Evolutionary conservation across 441 rosid genomes (phyloP).

Genomic region (Arabidopsis lyrata): DNA sequence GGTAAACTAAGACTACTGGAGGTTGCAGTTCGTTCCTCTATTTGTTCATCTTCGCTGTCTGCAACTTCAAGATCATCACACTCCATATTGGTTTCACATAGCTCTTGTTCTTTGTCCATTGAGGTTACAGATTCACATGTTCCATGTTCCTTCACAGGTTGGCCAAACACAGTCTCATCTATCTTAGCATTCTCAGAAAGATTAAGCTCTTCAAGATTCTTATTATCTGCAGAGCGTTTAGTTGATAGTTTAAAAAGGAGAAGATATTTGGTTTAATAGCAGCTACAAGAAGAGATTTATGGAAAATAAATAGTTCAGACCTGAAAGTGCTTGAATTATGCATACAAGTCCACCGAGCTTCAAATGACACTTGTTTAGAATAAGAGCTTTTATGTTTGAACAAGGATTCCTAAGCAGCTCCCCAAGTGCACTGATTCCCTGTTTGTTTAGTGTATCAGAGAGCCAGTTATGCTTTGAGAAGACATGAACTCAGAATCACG

Average conservation of each 20-base stretch:
- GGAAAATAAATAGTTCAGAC: slow-evolving; percentile 46
- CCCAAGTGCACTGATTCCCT: slow-evolving; percentile 70
- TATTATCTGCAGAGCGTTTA: slow-evolving; percentile 57
- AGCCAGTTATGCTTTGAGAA: slow-evolving; percentile 8
- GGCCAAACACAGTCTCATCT: slow-evolving; percentile 40
- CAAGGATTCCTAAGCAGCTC: slow-evolving; percentile 66
- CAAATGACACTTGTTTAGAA: slow-evolving; percentile 76
- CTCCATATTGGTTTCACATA: slow-evolving; percentile 51
- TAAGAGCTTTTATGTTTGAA: slow-evolving; percentile 68
- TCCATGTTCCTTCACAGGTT: slow-evolving; percentile 32
- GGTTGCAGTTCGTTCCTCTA: slow-evolving; percentile 52
- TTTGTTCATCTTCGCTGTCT: slow-evolving; percentile 84
- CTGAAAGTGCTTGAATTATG: slow-evolving; percentile 77
- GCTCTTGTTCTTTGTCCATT: slow-evolving; percentile 34
- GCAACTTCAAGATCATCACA: slow-evolving; percentile 71
- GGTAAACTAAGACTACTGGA: slow-evolving; percentile 54
- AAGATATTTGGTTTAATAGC: slow-evolving; percentile 13
- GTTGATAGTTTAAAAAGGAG: slow-evolving; percentile 7
- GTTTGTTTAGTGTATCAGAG: slow-evolving; percentile 38
- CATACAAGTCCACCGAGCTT: slow-evolving; percentile 72
- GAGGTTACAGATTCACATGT: slow-evolving; percentile 40
- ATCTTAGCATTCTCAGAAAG: slow-evolving; percentile 62
- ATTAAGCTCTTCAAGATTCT: slow-evolving; percentile 76
- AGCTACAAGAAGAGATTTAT: not conserved
- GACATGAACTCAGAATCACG: slow-evolving; percentile 2